A percentile compares a stretch with the other conserved stretches of the same genome.
Evolutionary conservation across 306 rosid species (phyloP).

Genomic region (Cyamopsis tetragonoloba): DNA sequence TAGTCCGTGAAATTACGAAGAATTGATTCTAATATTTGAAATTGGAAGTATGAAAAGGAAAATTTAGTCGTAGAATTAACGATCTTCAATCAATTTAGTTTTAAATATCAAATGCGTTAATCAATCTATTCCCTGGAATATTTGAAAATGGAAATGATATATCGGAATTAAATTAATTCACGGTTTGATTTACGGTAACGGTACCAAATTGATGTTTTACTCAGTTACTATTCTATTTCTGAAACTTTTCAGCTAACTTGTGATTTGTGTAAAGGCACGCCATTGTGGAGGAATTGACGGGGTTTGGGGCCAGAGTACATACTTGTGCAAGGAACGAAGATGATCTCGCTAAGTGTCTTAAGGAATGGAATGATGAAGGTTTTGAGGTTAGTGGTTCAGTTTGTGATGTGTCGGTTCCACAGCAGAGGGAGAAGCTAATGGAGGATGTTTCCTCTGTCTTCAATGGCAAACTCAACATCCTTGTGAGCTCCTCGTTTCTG

Average conservation of each 20-base stretch:
- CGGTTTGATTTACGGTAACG: no score
- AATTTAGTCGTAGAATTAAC: no score
- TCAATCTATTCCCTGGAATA: no score
- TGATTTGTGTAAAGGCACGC: slow-evolving; percentile 45
- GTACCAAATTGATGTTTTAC: no score
- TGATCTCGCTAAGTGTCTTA: slow-evolving; percentile 47
- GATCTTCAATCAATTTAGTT: no score
- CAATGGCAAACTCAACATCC: slow-evolving; percentile 72
- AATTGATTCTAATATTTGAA: no score
- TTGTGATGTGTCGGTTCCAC: slow-evolving; percentile 57
- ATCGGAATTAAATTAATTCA: no score
- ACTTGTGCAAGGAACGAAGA: slow-evolving; percentile 58
- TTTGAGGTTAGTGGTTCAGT: slow-evolving; percentile 62
- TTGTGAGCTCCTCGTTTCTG: slow-evolving; percentile 36
- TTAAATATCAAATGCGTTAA: no score
- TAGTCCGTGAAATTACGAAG: no score
- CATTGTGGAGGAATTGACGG: slow-evolving; percentile 68
- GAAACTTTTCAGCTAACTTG: slow-evolving; percentile 8
- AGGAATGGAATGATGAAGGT: slow-evolving; percentile 52
- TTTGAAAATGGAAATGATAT: no score
- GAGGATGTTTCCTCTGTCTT: slow-evolving; percentile 49
- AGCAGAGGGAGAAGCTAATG: slow-evolving; percentile 57
- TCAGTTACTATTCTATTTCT: no score
- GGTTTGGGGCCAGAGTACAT: slow-evolving; percentile 76
- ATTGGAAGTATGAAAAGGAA: no score